Percentiles rank a stretch among this genome's conserved stretches.
Conservation (phyloP, 148 eudicot genomes). For the Arbutus unedo region DNA sequence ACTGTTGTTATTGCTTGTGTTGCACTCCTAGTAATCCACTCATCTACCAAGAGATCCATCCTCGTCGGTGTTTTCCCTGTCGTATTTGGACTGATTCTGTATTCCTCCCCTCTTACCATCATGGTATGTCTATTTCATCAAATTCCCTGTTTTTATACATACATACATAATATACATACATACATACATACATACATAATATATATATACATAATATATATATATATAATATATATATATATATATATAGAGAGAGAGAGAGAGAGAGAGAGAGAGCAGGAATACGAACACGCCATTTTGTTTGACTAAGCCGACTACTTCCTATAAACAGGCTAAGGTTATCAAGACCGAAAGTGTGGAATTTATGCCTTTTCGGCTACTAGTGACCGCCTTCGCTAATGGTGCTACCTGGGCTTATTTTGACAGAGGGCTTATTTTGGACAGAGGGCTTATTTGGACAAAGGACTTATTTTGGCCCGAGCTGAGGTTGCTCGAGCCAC, state of each 20-base stretch:
- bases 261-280: no score
- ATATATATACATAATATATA: no score
- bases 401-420: constrained; percentile 34
- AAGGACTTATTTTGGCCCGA: no score
- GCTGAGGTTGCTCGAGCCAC: no score
- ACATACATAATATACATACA: no score
- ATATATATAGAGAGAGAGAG: no score
- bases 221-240: neutral
- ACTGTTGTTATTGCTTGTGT: constrained; percentile 9
- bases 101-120: constrained; percentile 27
- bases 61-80: constrained; percentile 29
- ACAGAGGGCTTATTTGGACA: no score
- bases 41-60: constrained; percentile 11
- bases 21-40: constrained; percentile 11
- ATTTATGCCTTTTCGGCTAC: constrained; percentile 48
- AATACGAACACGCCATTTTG: no score
- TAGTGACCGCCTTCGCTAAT: constrained; percentile 37
- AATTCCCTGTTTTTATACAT: neutral
- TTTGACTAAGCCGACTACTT: neutral
- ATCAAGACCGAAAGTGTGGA: constrained; percentile 43
- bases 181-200: neutral
- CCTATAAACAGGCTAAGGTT: constrained; percentile 21
- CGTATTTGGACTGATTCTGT: constrained; percentile 20
- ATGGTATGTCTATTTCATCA: constrained; percentile 18
- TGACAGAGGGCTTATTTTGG: no score